These are phyloP conservation scores for Phytophthora fragariae DNA, from an alignment of 352 stramenopile genomes.

Conservation along the genomic window DNA sequence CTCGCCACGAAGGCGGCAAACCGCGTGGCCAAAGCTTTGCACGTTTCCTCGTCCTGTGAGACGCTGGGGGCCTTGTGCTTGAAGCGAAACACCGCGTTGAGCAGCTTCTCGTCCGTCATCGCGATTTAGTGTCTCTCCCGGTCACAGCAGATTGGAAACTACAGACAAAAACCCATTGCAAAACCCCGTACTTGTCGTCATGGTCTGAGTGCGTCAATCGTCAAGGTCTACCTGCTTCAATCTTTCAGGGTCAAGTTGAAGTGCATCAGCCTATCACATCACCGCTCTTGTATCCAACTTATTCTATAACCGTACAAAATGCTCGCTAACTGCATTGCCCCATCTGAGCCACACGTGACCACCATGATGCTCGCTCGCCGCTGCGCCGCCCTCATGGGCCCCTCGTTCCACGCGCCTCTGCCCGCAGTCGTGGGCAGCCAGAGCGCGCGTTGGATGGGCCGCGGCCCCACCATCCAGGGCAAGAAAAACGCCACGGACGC, in stretches of 20 bases:
- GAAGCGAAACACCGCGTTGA: conserved; percentile 56
- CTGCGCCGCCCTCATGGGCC: not conserved
- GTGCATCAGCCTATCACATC: conserved; percentile 10
- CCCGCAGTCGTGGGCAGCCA: conserved; percentile 41
- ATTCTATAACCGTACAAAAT: conserved; percentile 1
- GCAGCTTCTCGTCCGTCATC: conserved; percentile 17
- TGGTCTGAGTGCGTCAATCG: no score
- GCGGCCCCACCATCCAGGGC: conserved; percentile 83
- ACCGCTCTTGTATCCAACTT: not conserved
- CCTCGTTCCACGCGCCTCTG: conserved; percentile 5
- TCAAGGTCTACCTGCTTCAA: not conserved
- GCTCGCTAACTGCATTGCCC: not conserved
- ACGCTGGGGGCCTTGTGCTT: conserved; percentile 47
- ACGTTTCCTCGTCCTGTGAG: conserved; percentile 35
- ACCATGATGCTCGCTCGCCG: conserved; percentile 32
- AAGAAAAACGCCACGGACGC: conserved; percentile 84
- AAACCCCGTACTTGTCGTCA: no score
- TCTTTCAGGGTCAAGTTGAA: conserved; percentile 18
- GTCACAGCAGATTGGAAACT: not conserved
- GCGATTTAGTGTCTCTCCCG: not conserved
- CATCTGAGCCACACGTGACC: conserved; percentile 22
- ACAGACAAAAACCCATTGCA: no score
- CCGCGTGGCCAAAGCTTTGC: conserved; percentile 21
- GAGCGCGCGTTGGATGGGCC: conserved; percentile 75
- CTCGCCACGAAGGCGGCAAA: conserved; percentile 38